A percentile compares a stretch with the other conserved stretches of the same genome.
These are phyloP conservation scores for Castanospermum australe DNA, from an alignment of 306 rosid species.

Conservation along the genomic window DNA sequence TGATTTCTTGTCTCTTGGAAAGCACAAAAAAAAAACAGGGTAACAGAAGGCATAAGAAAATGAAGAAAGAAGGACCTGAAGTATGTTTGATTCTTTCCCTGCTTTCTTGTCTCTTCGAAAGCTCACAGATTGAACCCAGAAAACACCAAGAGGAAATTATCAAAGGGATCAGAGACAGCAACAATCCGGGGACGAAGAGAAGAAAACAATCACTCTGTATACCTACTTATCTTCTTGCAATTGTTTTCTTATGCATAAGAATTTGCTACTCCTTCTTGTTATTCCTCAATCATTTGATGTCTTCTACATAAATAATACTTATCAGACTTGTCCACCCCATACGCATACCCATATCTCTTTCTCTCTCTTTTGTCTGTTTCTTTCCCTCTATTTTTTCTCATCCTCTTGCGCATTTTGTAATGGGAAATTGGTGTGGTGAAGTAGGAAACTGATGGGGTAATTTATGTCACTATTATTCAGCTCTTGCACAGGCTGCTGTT, in stretches of 20 bases:
- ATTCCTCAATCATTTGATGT: constrained; percentile 52
- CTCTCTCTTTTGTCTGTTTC: constrained; percentile 35
- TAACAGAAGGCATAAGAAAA: constrained; percentile 2
- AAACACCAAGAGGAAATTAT: constrained; percentile 47
- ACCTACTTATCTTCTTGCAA: constrained; percentile 26
- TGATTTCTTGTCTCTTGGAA: constrained; percentile 16
- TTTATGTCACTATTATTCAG: constrained; percentile 49
- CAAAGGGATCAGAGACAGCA: constrained; percentile 49
- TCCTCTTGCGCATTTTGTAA: neutral
- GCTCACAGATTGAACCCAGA: constrained; percentile 37
- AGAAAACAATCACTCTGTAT: constrained; percentile 34
- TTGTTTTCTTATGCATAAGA: constrained; percentile 40
- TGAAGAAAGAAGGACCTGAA: constrained; percentile 28
- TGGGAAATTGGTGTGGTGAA: constrained; percentile 9
- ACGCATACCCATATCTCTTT: constrained; percentile 51
- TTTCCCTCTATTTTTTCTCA: neutral
- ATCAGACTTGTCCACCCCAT: constrained; percentile 54
- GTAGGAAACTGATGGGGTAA: constrained; percentile 7
- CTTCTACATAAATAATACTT: constrained; percentile 49
- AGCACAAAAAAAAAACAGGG: neutral
- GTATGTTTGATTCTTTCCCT: constrained; percentile 15
- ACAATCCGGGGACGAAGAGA: constrained; percentile 49
- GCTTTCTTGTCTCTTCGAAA: constrained; percentile 34
- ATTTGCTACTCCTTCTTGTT: constrained; percentile 22
- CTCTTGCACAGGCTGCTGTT: constrained; percentile 35